Percentiles rank a stretch among this genome's conserved stretches.
These are phyloP conservation scores for Pugionium cornutum DNA, from an alignment of 345 rosid genomes.

Conservation along the genomic window DNA sequence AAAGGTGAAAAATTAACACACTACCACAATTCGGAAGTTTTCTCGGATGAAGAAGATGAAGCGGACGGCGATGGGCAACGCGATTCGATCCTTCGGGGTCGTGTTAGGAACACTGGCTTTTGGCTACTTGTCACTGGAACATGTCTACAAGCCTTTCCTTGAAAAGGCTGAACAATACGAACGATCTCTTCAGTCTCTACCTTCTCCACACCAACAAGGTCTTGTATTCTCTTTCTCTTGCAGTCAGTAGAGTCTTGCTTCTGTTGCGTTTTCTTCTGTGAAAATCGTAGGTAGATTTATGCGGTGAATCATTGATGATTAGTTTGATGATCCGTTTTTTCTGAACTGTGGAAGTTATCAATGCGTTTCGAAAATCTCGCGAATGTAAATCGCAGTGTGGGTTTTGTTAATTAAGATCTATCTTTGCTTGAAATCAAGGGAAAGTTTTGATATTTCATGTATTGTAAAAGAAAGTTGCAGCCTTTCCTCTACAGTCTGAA, in stretches of 20 bases:
- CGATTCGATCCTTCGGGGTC: constrained; percentile 43
- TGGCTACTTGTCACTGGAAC: constrained; percentile 62
- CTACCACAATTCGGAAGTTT: not conserved
- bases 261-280: not conserved
- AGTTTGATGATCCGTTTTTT: constrained; percentile 1
- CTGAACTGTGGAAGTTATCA: constrained; percentile 7
- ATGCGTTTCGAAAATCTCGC: not conserved
- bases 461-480: not conserved
- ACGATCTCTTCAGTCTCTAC: constrained; percentile 29
- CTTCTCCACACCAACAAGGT: constrained; percentile 36
- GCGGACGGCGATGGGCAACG: constrained; percentile 45
- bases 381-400: not conserved
- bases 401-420: not conserved
- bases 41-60: constrained; percentile 31
- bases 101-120: constrained; percentile 72
- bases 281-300: not conserved
- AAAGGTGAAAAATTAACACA: not conserved
- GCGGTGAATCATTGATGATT: not conserved
- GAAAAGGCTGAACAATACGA: constrained; percentile 50
- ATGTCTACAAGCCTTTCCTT: constrained; percentile 74
- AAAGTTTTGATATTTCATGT: not conserved
- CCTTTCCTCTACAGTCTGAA: not conserved
- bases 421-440: not conserved
- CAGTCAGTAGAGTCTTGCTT: not conserved
- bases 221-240: constrained; percentile 1